phyloP scores from a whole-genome alignment of 2,329 filamentous ascomycete genomes.

The Cladophialophora immunda region DNA sequence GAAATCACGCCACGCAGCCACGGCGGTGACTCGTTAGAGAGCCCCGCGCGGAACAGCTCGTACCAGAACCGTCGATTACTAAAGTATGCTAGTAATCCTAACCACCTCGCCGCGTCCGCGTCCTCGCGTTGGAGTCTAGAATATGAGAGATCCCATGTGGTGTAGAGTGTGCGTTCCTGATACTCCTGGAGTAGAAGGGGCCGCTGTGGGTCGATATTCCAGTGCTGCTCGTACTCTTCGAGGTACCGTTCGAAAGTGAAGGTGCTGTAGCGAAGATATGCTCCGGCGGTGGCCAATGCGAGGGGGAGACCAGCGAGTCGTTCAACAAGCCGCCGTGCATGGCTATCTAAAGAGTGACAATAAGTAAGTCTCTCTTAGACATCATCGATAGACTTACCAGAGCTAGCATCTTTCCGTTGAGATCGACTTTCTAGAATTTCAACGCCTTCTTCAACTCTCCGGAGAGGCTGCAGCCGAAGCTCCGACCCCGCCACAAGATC shows the following conservation, averaged over 20 bases:
- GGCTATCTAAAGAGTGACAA: no score
- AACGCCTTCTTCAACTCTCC: no score
- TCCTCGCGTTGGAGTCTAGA: constrained; percentile 22
- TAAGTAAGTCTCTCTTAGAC: no score
- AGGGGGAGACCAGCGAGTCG: no score
- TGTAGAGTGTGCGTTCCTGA: constrained; percentile 34
- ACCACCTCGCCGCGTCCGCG: constrained; percentile 45
- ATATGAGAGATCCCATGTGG: constrained; percentile 37
- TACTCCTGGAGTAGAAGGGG: constrained; percentile 27
- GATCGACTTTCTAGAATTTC: no score
- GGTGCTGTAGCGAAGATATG: constrained; percentile 53
- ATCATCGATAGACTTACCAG: no score
- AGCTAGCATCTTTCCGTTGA: no score
- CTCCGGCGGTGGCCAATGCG: constrained; percentile 56
- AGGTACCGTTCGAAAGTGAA: constrained; percentile 52
- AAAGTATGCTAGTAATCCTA: constrained; percentile 57
- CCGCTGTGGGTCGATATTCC: constrained; percentile 38
- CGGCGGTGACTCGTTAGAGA: no score
- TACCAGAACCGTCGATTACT: constrained; percentile 57
- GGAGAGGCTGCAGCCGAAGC: no score
- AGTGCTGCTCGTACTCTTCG: constrained; percentile 50
- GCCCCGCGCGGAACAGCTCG: constrained; percentile 46
- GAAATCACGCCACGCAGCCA: no score
- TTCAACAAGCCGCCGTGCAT: no score
- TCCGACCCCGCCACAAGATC: no score